Evolutionary conservation across 352 stramenopile genomes (phyloP).

Genomic region (Phytophthora parvispora): DNA sequence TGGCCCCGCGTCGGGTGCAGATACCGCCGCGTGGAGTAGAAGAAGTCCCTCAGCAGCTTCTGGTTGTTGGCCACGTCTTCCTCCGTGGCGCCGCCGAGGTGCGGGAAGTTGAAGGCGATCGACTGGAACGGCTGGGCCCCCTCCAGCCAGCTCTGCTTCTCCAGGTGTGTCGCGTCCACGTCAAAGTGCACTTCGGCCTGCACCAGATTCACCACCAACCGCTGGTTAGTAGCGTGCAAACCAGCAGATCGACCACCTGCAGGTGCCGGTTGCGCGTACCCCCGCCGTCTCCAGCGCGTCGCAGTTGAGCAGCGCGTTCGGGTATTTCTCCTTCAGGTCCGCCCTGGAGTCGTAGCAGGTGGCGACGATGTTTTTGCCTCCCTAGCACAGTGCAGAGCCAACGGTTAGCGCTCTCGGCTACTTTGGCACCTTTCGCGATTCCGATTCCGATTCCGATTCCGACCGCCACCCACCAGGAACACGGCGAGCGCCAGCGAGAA

Average conservation of each 20-base stretch:
- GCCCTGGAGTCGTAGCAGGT: constrained; percentile 83
- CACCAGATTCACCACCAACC: constrained; percentile 1
- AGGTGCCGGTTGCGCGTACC: constrained; percentile 29
- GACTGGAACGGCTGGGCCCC: constrained; percentile 61
- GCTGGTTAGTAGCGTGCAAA: too few species aligned
- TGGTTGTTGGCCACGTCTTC: constrained; percentile 90
- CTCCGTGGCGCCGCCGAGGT: constrained; percentile 85
- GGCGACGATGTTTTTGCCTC: constrained; percentile 71
- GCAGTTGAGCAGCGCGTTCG: constrained; percentile 70
- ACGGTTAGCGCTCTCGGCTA: not conserved
- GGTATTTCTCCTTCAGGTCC: constrained; percentile 82
- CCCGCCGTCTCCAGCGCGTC: constrained; percentile 79
- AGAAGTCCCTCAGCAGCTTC: constrained; percentile 78
- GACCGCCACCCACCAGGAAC: constrained; percentile 78
- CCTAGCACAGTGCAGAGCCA: constrained; percentile 29
- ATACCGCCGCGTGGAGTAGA: constrained; percentile 70
- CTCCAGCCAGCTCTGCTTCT: constrained; percentile 65
- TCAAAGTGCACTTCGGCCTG: constrained; percentile 72
- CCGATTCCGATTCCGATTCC: too few species aligned
- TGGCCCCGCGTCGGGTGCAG: constrained; percentile 70
- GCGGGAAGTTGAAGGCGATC: constrained; percentile 90
- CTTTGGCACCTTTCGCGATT: not conserved
- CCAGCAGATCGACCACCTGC: too few species aligned
- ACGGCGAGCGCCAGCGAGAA: constrained; percentile 83
- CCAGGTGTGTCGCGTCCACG: constrained; percentile 76